phyloP scores from a whole-genome alignment of 179 eudicot genomes.

The Gypsophila paniculata region DNA sequence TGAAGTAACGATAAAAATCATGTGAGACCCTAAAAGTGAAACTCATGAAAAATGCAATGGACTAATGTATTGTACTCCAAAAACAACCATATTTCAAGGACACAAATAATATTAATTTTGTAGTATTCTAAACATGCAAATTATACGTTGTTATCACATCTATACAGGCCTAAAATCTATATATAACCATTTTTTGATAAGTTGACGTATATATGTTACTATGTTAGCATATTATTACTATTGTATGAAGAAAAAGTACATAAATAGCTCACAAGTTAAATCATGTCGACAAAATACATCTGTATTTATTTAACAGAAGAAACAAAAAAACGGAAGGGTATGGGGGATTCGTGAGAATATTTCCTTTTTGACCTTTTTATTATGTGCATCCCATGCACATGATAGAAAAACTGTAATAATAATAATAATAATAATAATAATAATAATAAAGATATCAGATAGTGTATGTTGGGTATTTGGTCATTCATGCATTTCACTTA shows the following conservation, averaged over 20 bases:
- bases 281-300: not conserved
- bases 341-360: too few relatives aligned
- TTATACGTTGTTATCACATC: not conserved
- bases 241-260: not conserved
- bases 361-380: too few relatives aligned
- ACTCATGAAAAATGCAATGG: slow-evolving; percentile 10
- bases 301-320: not conserved
- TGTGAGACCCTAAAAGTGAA: slow-evolving; percentile 3
- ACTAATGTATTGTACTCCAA: not conserved
- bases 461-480: not conserved
- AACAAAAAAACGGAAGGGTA: not conserved
- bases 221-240: slow-evolving; percentile 1
- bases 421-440: too few relatives aligned
- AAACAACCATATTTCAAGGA: not conserved
- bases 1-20: slow-evolving; percentile 6
- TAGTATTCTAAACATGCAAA: not conserved
- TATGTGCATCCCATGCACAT: too few relatives aligned
- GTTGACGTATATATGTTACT: not conserved
- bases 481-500: slow-evolving; percentile 4
- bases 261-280: not conserved
- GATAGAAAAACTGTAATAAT: too few relatives aligned
- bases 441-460: not conserved
- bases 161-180: too few relatives aligned
- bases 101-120: not conserved
- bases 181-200: slow-evolving; percentile 9